Evolutionary conservation across 208 protist species (phyloP).

Genomic region (Vickermania spadyakhi): DNA sequence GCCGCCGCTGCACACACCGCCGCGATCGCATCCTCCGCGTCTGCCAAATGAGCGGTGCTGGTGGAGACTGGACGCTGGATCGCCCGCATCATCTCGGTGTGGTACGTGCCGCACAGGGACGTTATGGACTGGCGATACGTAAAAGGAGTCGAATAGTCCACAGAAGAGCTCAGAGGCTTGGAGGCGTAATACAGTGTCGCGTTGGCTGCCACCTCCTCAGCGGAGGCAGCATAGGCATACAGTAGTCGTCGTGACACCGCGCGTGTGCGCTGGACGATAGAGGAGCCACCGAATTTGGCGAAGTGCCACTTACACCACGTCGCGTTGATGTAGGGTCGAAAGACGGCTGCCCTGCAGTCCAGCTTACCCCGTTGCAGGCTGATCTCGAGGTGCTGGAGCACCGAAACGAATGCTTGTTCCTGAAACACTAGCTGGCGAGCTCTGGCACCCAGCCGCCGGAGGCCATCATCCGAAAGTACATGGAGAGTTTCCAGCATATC

Average conservation of each 20-base stretch:
- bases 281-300: constrained; percentile 69
- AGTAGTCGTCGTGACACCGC: constrained; percentile 60
- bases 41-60: constrained; percentile 44
- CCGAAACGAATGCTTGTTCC: constrained; percentile 11
- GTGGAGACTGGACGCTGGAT: constrained; percentile 53
- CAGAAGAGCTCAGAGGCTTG: constrained; percentile 53
- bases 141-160: constrained; percentile 82
- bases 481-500: constrained; percentile 77
- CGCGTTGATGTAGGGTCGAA: constrained; percentile 49
- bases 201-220: constrained; percentile 59
- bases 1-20: constrained; percentile 25
- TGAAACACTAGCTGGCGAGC: constrained; percentile 43
- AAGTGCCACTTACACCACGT: constrained; percentile 74
- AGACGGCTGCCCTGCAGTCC: constrained; percentile 43
- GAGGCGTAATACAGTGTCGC: constrained; percentile 74
- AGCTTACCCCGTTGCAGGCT: constrained; percentile 38
- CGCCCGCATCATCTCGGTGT: constrained; percentile 50
- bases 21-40: constrained; percentile 42
- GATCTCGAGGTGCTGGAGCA: constrained; percentile 38
- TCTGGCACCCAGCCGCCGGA: constrained; percentile 39
- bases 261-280: constrained; percentile 67
- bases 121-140: constrained; percentile 55
- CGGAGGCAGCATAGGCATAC: constrained; percentile 53
- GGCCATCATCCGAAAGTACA: constrained; percentile 40
- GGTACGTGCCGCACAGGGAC: constrained; percentile 49